Percentiles rank a stretch among this genome's conserved stretches.
Conservation (phyloP, 805 yeast species). For the Zygotorulaspora florentina region DNA sequence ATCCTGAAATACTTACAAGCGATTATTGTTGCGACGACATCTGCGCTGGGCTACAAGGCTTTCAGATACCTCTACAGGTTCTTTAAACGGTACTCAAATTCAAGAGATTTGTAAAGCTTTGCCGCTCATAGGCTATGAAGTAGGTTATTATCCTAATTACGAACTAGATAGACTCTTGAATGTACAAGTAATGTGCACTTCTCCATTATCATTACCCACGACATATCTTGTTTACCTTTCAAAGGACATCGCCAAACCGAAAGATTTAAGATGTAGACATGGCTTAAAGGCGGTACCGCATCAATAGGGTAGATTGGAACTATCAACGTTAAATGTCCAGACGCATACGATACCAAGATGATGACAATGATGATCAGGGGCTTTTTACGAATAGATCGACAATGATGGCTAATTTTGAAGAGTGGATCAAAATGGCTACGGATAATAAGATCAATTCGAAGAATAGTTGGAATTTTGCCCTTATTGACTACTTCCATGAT, state of each 20-base stretch:
- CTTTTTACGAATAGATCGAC: slow-evolving; percentile 36
- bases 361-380: slow-evolving; percentile 24
- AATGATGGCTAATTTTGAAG: slow-evolving; percentile 58
- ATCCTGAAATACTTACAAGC: slow-evolving; percentile 38
- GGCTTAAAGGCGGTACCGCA: background rate
- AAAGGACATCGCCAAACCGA: too few relatives aligned
- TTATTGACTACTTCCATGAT: slow-evolving; percentile 89
- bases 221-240: too few relatives aligned
- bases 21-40: slow-evolving; percentile 9
- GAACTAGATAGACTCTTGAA: background rate
- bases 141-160: background rate
- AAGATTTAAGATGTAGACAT: background rate
- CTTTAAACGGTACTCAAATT: slow-evolving; percentile 3
- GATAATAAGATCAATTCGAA: slow-evolving; percentile 78
- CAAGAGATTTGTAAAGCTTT: background rate
- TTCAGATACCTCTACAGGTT: slow-evolving; percentile 1
- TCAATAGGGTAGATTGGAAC: background rate
- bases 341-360: slow-evolving; percentile 17
- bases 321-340: slow-evolving; percentile 15
- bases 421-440: slow-evolving; percentile 79
- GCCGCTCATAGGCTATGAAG: background rate
- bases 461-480: slow-evolving; percentile 86
- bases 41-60: slow-evolving; percentile 7
- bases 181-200: too few relatives aligned
- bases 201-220: too few relatives aligned